phyloP scores from a whole-genome alignment of 2,329 filamentous ascomycete species.

The Cryphonectria naterciae region DNA sequence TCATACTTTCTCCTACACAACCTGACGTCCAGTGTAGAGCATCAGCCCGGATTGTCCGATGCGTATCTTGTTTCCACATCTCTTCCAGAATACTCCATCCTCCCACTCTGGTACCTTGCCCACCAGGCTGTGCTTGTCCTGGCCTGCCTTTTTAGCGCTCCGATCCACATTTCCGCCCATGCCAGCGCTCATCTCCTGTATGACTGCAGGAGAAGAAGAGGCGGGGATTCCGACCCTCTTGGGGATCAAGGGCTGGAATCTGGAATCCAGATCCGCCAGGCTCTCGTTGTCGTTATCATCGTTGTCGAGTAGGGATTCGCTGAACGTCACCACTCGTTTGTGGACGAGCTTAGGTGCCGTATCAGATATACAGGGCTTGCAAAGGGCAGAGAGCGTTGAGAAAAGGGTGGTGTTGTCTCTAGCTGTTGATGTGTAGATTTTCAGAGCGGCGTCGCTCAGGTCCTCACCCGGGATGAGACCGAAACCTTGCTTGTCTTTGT shows the following conservation, averaged over 20 bases:
- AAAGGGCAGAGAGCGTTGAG: not conserved
- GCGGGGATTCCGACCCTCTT: not conserved
- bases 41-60: slow-evolving; percentile 15
- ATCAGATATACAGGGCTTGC: not conserved
- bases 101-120: slow-evolving; percentile 31
- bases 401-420: not conserved
- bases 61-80: slow-evolving; percentile 34
- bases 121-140: not conserved
- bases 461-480: slow-evolving; percentile 3
- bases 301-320: slow-evolving; percentile 1
- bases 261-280: not conserved
- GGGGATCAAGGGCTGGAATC: slow-evolving; percentile 5
- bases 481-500: slow-evolving; percentile 15
- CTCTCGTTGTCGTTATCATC: not conserved
- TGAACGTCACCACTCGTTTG: not conserved
- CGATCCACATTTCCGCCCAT: not conserved
- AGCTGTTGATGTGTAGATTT: not conserved
- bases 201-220: not conserved
- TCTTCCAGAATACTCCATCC: slow-evolving; percentile 29
- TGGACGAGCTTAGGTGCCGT: not conserved
- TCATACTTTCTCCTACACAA: not conserved
- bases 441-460: not conserved
- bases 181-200: not conserved
- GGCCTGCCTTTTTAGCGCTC: not conserved
- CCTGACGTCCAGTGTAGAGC: not conserved